phyloP scores from a whole-genome alignment of 2,329 filamentous ascomycete genomes.

The Cladosporium phlei region DNA sequence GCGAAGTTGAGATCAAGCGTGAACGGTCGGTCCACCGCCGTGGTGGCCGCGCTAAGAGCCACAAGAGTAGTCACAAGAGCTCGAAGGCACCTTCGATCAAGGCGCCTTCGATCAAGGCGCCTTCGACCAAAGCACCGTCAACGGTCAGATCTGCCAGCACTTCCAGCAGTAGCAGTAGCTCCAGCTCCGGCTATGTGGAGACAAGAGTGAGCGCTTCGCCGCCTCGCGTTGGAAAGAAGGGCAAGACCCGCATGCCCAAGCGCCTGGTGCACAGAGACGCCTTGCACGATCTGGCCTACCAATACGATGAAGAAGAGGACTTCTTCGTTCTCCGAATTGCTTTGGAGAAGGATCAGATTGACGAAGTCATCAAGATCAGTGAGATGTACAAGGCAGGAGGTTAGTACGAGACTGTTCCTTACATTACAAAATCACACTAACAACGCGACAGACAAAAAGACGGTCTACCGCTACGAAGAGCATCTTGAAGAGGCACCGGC shows the following conservation, averaged over 20 bases:
- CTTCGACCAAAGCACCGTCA: slow-evolving; percentile 17
- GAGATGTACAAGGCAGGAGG: slow-evolving; percentile 60
- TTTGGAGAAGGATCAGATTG: slow-evolving; percentile 84
- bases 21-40: slow-evolving; percentile 39
- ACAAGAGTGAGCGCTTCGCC: slow-evolving; percentile 25
- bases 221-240: slow-evolving; percentile 51
- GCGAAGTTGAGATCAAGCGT: slow-evolving; percentile 45
- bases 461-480: slow-evolving; percentile 33
- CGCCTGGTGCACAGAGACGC: slow-evolving; percentile 75
- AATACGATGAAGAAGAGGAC: slow-evolving; percentile 81
- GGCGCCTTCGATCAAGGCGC: slow-evolving; percentile 12
- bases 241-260: slow-evolving; percentile 82
- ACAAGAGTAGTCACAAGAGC: slow-evolving; percentile 15
- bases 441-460: slow-evolving; percentile 30
- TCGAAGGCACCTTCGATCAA: slow-evolving; percentile 6
- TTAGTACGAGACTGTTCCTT: slow-evolving; percentile 22
- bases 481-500: slow-evolving; percentile 18
- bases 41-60: slow-evolving; percentile 23
- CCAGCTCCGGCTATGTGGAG: slow-evolving; percentile 34
- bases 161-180: slow-evolving; percentile 37
- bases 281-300: slow-evolving; percentile 78
- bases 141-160: slow-evolving; percentile 21
- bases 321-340: slow-evolving; percentile 79
- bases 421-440: slow-evolving; percentile 16
- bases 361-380: slow-evolving; percentile 78